Base-by-base conservation (phyloP, 2,329 filamentous ascomycete species). In the Fusarium protoensiforme region DNA sequence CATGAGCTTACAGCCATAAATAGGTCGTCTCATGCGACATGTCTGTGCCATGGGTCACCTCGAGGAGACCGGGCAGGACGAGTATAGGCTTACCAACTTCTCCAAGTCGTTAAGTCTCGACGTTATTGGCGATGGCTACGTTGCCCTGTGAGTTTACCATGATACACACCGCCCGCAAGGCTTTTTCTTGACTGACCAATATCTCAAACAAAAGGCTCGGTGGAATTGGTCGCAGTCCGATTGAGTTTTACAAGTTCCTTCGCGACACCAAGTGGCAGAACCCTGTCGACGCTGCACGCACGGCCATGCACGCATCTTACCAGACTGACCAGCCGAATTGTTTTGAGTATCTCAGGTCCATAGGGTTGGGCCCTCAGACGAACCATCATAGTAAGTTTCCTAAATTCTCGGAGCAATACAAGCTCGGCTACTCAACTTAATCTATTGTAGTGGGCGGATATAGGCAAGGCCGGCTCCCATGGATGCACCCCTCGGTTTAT, bases 1-100 rank as follows among this genome's bases (percentile, higher is more conserved):
- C 11, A 2, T 43, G 7, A 31, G 48, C 48, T 68, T 14, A 64
- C 46, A 31, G 8, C 29, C 5, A 43, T 16, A 11, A 14, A 5
- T 18, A 65, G 66, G 66, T 18, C 79, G 80, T 14, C 65, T 83
- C 18, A 69, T 84, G 76, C 77, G 79, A n/a, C 82, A 83, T 63
- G 64, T 83, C 4, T 75, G 72, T 8, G 81, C 81, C 20, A 80
- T 83, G 78, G 81, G 82, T 2, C 79, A 82, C 63, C 67, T 84
- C 38, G 61, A 72, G 10, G 81, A 83, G 67, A 78, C 74, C 0
- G 79, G 73, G 0, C 60, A 65, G 0, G 80, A 83, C 46, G 75
- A 80, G 58, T 84, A 83, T 72, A 74, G 71, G 65, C 76, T 79
- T 1, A 84, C 79, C 56, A 82, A 78, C 64, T 83, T 81, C 54